Evolutionary conservation across 2,329 filamentous ascomycete species (phyloP).

Genomic region (Sphaceloma murrayae): DNA sequence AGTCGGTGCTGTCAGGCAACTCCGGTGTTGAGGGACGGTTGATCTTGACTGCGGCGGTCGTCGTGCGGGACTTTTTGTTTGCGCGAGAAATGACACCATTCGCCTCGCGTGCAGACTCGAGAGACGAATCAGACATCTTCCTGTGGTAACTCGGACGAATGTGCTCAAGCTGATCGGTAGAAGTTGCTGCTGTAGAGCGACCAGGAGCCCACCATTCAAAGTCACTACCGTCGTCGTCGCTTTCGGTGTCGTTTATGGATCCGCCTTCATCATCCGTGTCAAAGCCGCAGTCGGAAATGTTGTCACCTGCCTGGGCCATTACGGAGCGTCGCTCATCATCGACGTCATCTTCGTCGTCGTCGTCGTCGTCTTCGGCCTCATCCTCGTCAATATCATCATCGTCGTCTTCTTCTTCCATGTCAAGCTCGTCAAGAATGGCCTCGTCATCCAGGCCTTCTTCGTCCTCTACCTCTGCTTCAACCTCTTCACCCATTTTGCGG

Average conservation of each 20-base stretch:
- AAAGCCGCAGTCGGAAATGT: slow-evolving; percentile 55
- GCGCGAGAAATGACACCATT: slow-evolving; percentile 11
- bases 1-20: slow-evolving; percentile 93
- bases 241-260: slow-evolving; percentile 56
- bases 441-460: slow-evolving; percentile 46
- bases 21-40: slow-evolving; percentile 46
- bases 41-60: slow-evolving; percentile 26
- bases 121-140: slow-evolving; percentile 43
- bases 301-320: slow-evolving; percentile 27
- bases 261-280: slow-evolving; percentile 71
- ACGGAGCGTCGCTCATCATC: slow-evolving; percentile 40
- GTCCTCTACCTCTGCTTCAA: slow-evolving; percentile 74
- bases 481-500: slow-evolving; percentile 75
- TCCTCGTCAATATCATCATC: slow-evolving; percentile 42
- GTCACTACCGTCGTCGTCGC: slow-evolving; percentile 57
- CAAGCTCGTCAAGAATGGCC: slow-evolving; percentile 32
- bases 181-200: slow-evolving; percentile 44
- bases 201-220: slow-evolving; percentile 55
- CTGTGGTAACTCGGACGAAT: slow-evolving; percentile 39
- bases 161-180: slow-evolving; percentile 42
- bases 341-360: slow-evolving; percentile 40
- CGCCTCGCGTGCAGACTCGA: slow-evolving; percentile 36
- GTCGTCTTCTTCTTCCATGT: slow-evolving; percentile 41
- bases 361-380: slow-evolving; percentile 32
- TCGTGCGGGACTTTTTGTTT: slow-evolving; percentile 19